Conservation (phyloP, 305 asterid species). For the Fraxinus platypoda region DNA sequence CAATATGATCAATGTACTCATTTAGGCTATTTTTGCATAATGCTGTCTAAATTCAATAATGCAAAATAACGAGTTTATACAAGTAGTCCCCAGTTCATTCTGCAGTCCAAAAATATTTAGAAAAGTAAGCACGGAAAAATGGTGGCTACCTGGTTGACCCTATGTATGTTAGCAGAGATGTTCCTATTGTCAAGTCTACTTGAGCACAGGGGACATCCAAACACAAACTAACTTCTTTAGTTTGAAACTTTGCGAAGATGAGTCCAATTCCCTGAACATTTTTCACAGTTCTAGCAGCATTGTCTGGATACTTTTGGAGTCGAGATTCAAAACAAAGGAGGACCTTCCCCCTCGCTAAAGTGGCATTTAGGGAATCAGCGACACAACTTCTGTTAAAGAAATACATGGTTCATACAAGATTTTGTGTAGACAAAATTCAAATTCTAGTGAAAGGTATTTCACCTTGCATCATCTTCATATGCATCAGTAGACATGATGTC, state of each 20-base stretch:
- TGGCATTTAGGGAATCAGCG: constrained; percentile 28
- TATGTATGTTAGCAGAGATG: constrained; percentile 36
- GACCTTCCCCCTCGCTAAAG: constrained; percentile 33
- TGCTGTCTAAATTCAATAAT: not conserved
- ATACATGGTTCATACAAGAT: not conserved
- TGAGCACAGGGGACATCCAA: constrained; percentile 35
- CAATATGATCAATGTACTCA: not conserved
- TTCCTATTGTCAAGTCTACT: constrained; percentile 33
- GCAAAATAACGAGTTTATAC: not conserved
- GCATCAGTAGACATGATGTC: constrained; percentile 26
- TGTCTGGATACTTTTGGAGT: constrained; percentile 20
- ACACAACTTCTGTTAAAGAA: constrained; percentile 25
- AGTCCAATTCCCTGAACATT: constrained; percentile 27
- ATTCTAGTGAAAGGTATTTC: not conserved
- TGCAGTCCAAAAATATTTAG: not conserved
- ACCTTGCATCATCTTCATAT: constrained; percentile 28
- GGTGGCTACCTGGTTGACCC: constrained; percentile 26
- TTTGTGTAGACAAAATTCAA: not conserved
- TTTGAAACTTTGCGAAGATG: constrained; percentile 26
- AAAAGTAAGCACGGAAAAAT: not conserved
- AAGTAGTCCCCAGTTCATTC: not conserved
- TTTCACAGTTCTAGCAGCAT: constrained; percentile 25
- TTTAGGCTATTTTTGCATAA: not conserved
- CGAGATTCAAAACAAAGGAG: constrained; percentile 35
- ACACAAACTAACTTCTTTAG: constrained; percentile 33